A percentile compares a stretch with the other conserved stretches of the same genome.
These are phyloP conservation scores for Waitea zeae DNA, from an alignment of 1,284 basidiomycete species.

Conservation along the genomic window DNA sequence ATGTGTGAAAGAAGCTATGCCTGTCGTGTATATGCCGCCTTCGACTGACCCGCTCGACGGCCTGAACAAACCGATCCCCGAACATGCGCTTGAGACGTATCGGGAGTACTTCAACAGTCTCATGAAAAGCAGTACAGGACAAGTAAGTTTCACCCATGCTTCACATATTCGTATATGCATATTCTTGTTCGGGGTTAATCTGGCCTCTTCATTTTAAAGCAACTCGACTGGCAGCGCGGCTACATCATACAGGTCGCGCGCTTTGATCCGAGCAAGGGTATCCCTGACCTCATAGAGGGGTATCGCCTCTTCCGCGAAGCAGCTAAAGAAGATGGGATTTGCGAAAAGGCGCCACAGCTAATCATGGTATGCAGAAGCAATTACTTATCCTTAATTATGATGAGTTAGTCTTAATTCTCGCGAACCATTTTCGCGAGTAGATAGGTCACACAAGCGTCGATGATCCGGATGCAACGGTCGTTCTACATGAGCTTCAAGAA, in stretches of 20 bases:
- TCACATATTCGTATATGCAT: background rate
- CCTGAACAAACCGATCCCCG: slow-evolving; percentile 3
- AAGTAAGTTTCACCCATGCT: background rate
- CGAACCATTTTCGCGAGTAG: slow-evolving; percentile 1
- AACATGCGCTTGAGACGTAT: background rate
- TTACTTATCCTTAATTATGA: background rate
- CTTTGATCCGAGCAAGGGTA: slow-evolving; percentile 4
- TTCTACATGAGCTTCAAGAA: slow-evolving; percentile 2
- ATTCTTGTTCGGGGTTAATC: background rate
- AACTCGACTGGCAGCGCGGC: slow-evolving; percentile 2
- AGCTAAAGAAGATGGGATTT: background rate
- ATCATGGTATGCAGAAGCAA: background rate
- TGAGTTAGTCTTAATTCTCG: no score
- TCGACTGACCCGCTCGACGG: slow-evolving; percentile 3
- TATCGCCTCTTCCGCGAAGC: slow-evolving; percentile 3
- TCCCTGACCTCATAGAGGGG: slow-evolving; percentile 3
- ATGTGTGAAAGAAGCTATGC: background rate
- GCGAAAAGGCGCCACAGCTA: slow-evolving; percentile 2
- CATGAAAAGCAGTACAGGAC: background rate
- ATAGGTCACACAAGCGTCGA: slow-evolving; percentile 3
- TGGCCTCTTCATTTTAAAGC: no score
- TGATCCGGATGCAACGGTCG: slow-evolving; percentile 3
- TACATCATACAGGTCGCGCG: slow-evolving; percentile 4
- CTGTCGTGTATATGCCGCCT: slow-evolving; percentile 3
- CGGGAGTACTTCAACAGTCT: slow-evolving; percentile 1